Percentiles rank a stretch among this genome's conserved stretches.
These are phyloP conservation scores for Gossypium mustelinum DNA, from an alignment of 345 rosid genomes.

Conservation along the genomic window DNA sequence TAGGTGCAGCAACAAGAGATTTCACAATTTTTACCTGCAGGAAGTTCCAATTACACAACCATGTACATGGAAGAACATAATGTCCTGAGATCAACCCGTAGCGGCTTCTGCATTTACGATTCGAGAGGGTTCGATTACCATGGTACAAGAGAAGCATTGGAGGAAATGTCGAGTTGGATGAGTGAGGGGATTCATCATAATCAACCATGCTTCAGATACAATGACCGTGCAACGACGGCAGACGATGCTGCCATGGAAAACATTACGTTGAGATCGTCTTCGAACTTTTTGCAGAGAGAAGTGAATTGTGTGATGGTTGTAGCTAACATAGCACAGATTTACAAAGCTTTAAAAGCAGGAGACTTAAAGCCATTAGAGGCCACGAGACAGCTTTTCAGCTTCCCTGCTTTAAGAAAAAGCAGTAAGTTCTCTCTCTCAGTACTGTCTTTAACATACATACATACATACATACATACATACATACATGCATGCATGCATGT, in stretches of 20 bases:
- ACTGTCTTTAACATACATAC: background rate
- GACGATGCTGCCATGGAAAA: constrained; percentile 22
- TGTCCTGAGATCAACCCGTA: constrained; percentile 43
- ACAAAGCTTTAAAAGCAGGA: constrained; percentile 37
- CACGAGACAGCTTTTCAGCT: constrained; percentile 36
- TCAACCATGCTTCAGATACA: constrained; percentile 39
- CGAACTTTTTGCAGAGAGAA: constrained; percentile 41
- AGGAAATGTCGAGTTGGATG: constrained; percentile 50
- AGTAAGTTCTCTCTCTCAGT: constrained; percentile 31
- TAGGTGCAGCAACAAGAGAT: background rate
- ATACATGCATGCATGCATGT: too few relatives aligned
- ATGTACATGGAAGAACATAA: constrained; percentile 59
- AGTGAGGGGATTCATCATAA: constrained; percentile 53
- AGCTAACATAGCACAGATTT: constrained; percentile 42
- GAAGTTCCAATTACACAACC: constrained; percentile 29
- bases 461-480: too few relatives aligned
- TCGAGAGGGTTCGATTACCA: constrained; percentile 46
- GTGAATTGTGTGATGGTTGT: constrained; percentile 52
- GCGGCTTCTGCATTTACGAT: constrained; percentile 54
- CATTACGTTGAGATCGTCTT: constrained; percentile 20
- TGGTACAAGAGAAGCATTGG: constrained; percentile 28
- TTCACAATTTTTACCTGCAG: constrained; percentile 17
- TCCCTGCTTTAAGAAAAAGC: constrained; percentile 41
- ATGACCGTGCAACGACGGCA: constrained; percentile 20
- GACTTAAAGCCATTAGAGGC: constrained; percentile 43